These are phyloP conservation scores for Camellia sinensis DNA, from an alignment of 148 eudicot species.

Conservation along the genomic window DNA sequence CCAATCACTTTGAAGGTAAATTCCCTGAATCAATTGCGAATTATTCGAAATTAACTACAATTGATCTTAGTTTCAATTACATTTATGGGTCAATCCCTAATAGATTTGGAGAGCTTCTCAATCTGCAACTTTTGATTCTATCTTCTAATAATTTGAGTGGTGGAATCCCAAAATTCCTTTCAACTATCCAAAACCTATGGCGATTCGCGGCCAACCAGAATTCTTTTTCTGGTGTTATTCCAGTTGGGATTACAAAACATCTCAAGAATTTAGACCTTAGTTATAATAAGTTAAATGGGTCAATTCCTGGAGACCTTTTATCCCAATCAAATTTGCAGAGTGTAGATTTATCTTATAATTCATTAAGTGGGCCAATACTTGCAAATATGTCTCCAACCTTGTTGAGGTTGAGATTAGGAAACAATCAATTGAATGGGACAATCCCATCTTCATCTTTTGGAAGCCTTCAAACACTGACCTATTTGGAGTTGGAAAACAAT, in stretches of 20 bases:
- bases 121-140: constrained; percentile 43
- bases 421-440: constrained; percentile 46
- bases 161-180: constrained; percentile 42
- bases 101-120: constrained; percentile 38
- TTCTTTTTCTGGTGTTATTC: constrained; percentile 50
- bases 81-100: constrained; percentile 51
- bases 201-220: constrained; percentile 79
- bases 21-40: constrained; percentile 46
- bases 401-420: background rate
- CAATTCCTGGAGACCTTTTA: constrained; percentile 53
- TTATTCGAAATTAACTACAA: constrained; percentile 37
- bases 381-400: constrained; percentile 3
- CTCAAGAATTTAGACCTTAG: constrained; percentile 61
- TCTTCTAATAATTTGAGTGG: constrained; percentile 58
- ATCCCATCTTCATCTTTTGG: constrained; percentile 38
- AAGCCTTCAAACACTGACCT: constrained; percentile 37
- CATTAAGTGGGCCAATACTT: constrained; percentile 52
- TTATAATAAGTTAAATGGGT: constrained; percentile 53
- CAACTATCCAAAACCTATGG: constrained; percentile 33
- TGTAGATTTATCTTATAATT: constrained; percentile 60
- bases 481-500: constrained; percentile 67
- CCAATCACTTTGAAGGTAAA: constrained; percentile 36
- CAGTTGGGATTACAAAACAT: constrained; percentile 47
- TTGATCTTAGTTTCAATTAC: constrained; percentile 58
- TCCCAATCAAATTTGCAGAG: constrained; percentile 43